phyloP scores from a whole-genome alignment of 2,329 filamentous ascomycete species.

The Thermoascus crustaceus region DNA sequence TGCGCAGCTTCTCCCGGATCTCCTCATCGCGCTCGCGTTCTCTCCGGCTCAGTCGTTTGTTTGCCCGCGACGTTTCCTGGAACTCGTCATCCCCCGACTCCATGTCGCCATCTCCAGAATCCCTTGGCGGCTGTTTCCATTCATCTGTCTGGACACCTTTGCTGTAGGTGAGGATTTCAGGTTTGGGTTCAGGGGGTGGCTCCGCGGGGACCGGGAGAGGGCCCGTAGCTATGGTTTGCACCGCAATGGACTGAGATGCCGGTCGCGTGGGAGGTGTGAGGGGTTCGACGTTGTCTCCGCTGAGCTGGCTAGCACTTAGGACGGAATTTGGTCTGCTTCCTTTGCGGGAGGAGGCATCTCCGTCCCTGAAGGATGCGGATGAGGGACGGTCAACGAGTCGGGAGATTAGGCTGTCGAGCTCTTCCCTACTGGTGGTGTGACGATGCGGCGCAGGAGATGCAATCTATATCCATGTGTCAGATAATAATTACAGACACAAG shows the following conservation, averaged over 20 bases:
- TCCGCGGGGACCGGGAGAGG: constrained; percentile 73
- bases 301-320: constrained; percentile 71
- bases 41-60: constrained; percentile 68
- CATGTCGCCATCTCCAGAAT: constrained; percentile 47
- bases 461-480: constrained; percentile 40
- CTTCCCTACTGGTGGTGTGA: constrained; percentile 55
- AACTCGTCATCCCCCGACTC: constrained; percentile 57
- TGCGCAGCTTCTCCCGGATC: constrained; percentile 71
- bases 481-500: constrained; percentile 10
- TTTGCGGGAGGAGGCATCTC: constrained; percentile 38
- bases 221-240: constrained; percentile 66
- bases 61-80: constrained; percentile 45
- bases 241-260: constrained; percentile 40
- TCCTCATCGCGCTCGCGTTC: constrained; percentile 82
- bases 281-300: constrained; percentile 52
- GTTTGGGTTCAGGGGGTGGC: constrained; percentile 48
- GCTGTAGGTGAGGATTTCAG: constrained; percentile 89
- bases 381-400: constrained; percentile 69
- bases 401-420: constrained; percentile 77
- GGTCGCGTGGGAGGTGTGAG: constrained; percentile 33
- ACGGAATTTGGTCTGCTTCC: constrained; percentile 79
- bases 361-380: constrained; percentile 55
- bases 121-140: constrained; percentile 51
- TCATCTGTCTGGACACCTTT: constrained; percentile 89
- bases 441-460: constrained; percentile 63